Evolutionary conservation across 2,329 filamentous ascomycete species (phyloP).

Genomic region (Neophaeococcomyces aloes): DNA sequence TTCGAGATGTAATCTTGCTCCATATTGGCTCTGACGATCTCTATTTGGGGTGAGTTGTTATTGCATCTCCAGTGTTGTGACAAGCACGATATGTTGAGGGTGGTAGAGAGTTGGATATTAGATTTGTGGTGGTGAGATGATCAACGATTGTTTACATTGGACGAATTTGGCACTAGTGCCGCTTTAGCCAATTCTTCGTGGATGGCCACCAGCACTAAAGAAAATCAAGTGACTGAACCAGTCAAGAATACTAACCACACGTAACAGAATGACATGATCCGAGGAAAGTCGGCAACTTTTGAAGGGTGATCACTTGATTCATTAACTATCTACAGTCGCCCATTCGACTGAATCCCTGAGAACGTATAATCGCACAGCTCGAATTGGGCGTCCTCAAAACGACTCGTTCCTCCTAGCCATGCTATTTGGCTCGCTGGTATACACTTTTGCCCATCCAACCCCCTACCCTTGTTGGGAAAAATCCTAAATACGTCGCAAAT

Average conservation of each 20-base stretch:
- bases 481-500: not conserved
- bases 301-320: constrained; percentile 2
- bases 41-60: not conserved
- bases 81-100: not conserved
- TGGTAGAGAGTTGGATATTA: not conserved
- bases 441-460: not conserved
- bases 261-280: too few relatives aligned
- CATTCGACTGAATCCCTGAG: not conserved
- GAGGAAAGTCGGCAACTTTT: too few relatives aligned
- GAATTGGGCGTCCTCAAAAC: not conserved
- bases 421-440: not conserved
- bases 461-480: not conserved
- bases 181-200: too few relatives aligned
- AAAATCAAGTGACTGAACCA: too few relatives aligned
- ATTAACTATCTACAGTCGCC: constrained; percentile 2
- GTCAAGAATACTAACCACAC: too few relatives aligned
- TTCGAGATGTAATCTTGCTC: constrained; percentile 1
- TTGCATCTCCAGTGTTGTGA: constrained; percentile 1
- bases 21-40: not conserved
- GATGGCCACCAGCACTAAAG: too few relatives aligned
- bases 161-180: not conserved
- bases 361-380: constrained; percentile 1
- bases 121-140: constrained; percentile 1
- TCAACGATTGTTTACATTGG: constrained; percentile 2
- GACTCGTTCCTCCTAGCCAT: not conserved